Percentiles rank a stretch among this genome's conserved stretches.
phyloP scores from a whole-genome alignment of 192 early-diverging fungal genomes.

The Gryganskiella cystojenkinii region DNA sequence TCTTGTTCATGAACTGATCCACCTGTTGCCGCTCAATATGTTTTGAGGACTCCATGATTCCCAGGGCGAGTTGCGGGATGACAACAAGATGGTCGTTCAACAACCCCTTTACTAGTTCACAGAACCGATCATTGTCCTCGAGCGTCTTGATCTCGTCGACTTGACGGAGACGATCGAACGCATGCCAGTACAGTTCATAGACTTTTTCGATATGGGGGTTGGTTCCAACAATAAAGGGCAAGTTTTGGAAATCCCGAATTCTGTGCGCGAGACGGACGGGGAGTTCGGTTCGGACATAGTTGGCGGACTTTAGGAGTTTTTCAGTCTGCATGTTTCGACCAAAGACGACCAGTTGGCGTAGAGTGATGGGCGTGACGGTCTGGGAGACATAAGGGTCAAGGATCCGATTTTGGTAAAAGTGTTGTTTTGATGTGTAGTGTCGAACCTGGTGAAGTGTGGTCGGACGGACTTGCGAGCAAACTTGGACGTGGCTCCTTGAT shows the following conservation, averaged over 20 bases:
- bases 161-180: slow-evolving; percentile 85
- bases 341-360: slow-evolving; percentile 92
- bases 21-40: slow-evolving; percentile 73
- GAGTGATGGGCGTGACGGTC: slow-evolving; percentile 81
- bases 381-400: slow-evolving; percentile 88
- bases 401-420: slow-evolving; percentile 88
- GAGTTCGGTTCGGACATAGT: slow-evolving; percentile 91
- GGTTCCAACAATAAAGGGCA: slow-evolving; percentile 94
- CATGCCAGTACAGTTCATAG: slow-evolving; percentile 94
- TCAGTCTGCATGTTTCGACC: slow-evolving; percentile 88
- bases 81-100: slow-evolving; percentile 86
- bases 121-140: slow-evolving; percentile 86
- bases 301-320: slow-evolving; percentile 85
- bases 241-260: slow-evolving; percentile 91
- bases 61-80: slow-evolving; percentile 90
- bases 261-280: slow-evolving; percentile 91
- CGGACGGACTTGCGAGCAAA: too few relatives aligned
- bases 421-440: too few relatives aligned
- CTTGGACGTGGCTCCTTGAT: too few relatives aligned
- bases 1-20: slow-evolving; percentile 90
- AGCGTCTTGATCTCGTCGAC: slow-evolving; percentile 78
- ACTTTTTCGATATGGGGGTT: slow-evolving; percentile 90
- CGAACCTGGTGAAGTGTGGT: too few relatives aligned
- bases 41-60: slow-evolving; percentile 82
- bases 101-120: slow-evolving; percentile 76